Percentiles rank a stretch among this genome's conserved stretches.
Evolutionary conservation across 192 early-diverging fungal species (phyloP).

Genomic region (Coemansia brasiliensis): DNA sequence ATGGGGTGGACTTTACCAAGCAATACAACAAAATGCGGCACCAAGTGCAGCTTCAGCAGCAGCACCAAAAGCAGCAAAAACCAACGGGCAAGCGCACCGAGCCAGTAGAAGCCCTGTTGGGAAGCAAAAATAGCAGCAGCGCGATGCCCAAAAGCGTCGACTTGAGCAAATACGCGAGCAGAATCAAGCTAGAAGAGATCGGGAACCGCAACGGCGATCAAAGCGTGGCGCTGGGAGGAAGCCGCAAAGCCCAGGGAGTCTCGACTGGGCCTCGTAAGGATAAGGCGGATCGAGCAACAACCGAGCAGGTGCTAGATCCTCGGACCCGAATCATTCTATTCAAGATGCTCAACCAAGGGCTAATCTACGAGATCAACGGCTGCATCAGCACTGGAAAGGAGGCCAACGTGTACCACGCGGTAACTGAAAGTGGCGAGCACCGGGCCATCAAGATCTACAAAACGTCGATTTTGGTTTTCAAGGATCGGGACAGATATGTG

Average conservation of each 20-base stretch:
- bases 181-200: constrained; percentile 64
- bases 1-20: constrained; percentile 90
- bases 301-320: constrained; percentile 97
- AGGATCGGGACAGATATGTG: constrained; percentile 97
- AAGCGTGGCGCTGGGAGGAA: constrained; percentile 11
- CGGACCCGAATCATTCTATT: constrained; percentile 96
- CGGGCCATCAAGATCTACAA: constrained; percentile 98
- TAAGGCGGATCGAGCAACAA: constrained; percentile 93
- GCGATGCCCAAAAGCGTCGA: constrained; percentile 51
- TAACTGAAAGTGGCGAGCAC: constrained; percentile 78
- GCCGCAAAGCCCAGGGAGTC: constrained; percentile 45
- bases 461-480: constrained; percentile 96
- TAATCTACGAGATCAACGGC: constrained; percentile 93
- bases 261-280: constrained; percentile 62
- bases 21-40: constrained; percentile 83
- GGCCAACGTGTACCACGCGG: constrained; percentile 98
- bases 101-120: no score
- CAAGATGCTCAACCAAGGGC: constrained; percentile 87
- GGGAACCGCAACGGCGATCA: constrained; percentile 3
- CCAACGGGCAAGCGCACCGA: not conserved
- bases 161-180: constrained; percentile 65
- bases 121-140: constrained; percentile 25
- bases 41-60: constrained; percentile 57
- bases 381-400: constrained; percentile 98
- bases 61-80: constrained; percentile 7